A percentile compares a stretch with the other conserved stretches of the same genome.
phyloP scores from a whole-genome alignment of 202 grass and related monocot species.

The Zoysia matrella region DNA sequence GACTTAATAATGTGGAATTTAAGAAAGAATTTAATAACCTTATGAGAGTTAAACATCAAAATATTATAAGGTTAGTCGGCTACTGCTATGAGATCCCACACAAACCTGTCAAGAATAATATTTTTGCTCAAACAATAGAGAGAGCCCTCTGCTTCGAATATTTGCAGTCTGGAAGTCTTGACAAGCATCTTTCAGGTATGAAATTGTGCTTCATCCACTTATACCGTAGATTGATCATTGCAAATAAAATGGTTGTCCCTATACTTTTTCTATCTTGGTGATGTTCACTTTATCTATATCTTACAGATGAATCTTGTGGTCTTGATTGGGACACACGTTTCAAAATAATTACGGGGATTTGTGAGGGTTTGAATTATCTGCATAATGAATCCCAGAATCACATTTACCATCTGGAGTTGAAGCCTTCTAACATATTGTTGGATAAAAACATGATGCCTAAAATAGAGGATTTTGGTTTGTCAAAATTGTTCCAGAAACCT shows the following conservation, averaged over 20 bases:
- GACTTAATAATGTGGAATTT: not conserved
- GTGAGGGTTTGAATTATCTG: constrained; percentile 12
- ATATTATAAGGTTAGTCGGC: constrained; percentile 11
- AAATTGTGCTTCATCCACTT: too few species aligned
- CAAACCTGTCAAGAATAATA: not conserved
- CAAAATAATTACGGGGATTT: constrained; percentile 23
- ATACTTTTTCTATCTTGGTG: too few species aligned
- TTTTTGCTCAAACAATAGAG: not conserved
- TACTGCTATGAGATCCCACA: not conserved
- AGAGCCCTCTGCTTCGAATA: constrained; percentile 15
- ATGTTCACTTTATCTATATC: not conserved
- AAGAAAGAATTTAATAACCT: constrained; percentile 12
- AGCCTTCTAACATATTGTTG: constrained; percentile 8
- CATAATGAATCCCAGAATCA: not conserved
- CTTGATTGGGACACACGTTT: constrained; percentile 1
- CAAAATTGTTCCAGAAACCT: not conserved
- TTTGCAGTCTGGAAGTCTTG: not conserved
- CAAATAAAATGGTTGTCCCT: too few species aligned
- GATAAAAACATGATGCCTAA: not conserved
- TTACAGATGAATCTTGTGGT: not conserved
- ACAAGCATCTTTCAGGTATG: not conserved
- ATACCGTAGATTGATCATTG: too few species aligned
- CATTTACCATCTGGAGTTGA: not conserved
- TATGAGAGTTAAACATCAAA: constrained; percentile 15
- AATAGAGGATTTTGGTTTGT: constrained; percentile 17